Conservation (phyloP, 805 yeast species). For the Lipomyces sp. region DNA sequence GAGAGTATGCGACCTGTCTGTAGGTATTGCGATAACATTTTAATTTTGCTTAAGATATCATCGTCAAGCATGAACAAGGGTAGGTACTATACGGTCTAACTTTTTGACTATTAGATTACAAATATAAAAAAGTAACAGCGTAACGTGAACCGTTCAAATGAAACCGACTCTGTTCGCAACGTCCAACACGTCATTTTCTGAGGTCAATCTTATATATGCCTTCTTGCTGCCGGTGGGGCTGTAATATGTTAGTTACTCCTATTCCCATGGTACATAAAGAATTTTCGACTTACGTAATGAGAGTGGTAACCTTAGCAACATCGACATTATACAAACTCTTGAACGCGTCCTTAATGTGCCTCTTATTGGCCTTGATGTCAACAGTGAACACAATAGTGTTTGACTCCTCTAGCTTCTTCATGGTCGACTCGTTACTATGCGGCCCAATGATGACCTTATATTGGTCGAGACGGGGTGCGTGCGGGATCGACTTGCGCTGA, state of each 20-base stretch:
- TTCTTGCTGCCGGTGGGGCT: slow-evolving; percentile 99
- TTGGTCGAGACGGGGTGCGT: slow-evolving; percentile 95
- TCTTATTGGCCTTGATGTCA: slow-evolving; percentile 95
- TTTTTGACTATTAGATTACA: slow-evolving; percentile 19
- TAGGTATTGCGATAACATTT: not conserved
- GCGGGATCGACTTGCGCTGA: slow-evolving; percentile 95
- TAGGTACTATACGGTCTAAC: slow-evolving; percentile 6
- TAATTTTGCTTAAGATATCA: not conserved
- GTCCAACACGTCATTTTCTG: slow-evolving; percentile 99
- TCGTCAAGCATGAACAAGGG: not conserved
- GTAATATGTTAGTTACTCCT: slow-evolving; percentile 11
- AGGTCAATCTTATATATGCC: slow-evolving; percentile 98
- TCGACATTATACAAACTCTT: slow-evolving; percentile 98
- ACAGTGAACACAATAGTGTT: slow-evolving; percentile 99
- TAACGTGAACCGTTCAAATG: slow-evolving; percentile 22
- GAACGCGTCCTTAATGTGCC: slow-evolving; percentile 97
- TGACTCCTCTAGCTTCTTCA: slow-evolving; percentile 99
- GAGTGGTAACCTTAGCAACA: slow-evolving; percentile 90
- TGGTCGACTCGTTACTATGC: slow-evolving; percentile 97
- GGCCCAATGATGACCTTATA: slow-evolving; percentile 93
- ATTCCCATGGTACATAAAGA: not conserved
- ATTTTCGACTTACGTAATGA: slow-evolving; percentile 53
- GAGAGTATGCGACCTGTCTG: too few species aligned
- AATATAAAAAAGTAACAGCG: not conserved
- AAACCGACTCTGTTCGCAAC: slow-evolving; percentile 98